A percentile compares a stretch with the other conserved stretches of the same genome.
These are phyloP conservation scores for Saturnispora sanitii DNA, from an alignment of 805 yeast species.

Conservation along the genomic window DNA sequence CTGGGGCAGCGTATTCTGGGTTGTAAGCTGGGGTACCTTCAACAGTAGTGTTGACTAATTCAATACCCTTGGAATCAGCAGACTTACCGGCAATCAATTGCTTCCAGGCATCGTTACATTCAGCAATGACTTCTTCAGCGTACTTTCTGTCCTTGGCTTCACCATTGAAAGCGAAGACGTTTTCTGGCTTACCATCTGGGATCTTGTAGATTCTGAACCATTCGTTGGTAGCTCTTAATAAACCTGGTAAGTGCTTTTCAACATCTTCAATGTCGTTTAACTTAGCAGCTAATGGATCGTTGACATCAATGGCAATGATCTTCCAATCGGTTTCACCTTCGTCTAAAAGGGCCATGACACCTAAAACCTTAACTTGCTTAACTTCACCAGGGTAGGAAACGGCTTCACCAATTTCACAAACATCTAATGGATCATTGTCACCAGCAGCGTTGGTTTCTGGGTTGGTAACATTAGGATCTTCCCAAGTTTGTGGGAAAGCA, in stretches of 20 bases:
- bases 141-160: slow-evolving; percentile 80
- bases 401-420: slow-evolving; percentile 68
- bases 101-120: slow-evolving; percentile 81
- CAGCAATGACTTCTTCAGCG: slow-evolving; percentile 75
- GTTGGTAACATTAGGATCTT: slow-evolving; percentile 55
- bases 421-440: slow-evolving; percentile 82
- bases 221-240: slow-evolving; percentile 86
- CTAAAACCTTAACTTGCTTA: slow-evolving; percentile 83
- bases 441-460: slow-evolving; percentile 64
- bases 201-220: slow-evolving; percentile 98
- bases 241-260: slow-evolving; percentile 80
- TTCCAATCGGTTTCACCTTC: slow-evolving; percentile 91
- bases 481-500: slow-evolving; percentile 95
- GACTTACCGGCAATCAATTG: slow-evolving; percentile 54
- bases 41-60: slow-evolving; percentile 69
- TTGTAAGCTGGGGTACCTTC: slow-evolving; percentile 45
- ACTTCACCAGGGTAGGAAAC: slow-evolving; percentile 63
- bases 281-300: slow-evolving; percentile 83
- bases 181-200: slow-evolving; percentile 96
- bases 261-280: slow-evolving; percentile 88
- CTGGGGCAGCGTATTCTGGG: slow-evolving; percentile 47
- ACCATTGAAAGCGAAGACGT: slow-evolving; percentile 94
- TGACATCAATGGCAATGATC: slow-evolving; percentile 77
- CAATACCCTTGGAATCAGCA: slow-evolving; percentile 53
- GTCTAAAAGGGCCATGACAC: slow-evolving; percentile 90